These are phyloP conservation scores for Yamadazyma trypodendri DNA, from an alignment of 1,139 yeast species.

Conservation along the genomic window DNA sequence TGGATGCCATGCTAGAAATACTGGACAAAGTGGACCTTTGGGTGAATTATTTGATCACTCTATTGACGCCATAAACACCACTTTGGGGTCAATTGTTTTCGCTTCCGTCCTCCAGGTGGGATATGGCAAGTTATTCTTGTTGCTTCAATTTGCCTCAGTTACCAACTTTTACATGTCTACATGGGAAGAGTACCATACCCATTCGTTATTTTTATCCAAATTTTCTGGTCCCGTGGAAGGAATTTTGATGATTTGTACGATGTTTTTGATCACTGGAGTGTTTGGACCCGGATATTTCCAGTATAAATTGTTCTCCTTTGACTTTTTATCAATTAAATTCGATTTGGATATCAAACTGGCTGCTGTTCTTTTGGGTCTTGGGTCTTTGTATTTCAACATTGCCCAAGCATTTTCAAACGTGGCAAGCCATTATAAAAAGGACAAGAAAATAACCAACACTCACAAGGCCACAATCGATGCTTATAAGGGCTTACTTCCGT, in stretches of 20 bases:
- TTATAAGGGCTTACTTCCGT: constrained; percentile 66
- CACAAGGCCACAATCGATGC: constrained; percentile 42
- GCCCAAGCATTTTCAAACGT: constrained; percentile 74
- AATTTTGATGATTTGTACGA: constrained; percentile 58
- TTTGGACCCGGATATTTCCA: constrained; percentile 74
- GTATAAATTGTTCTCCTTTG: constrained; percentile 28
- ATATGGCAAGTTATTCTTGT: constrained; percentile 57
- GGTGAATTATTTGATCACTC: constrained; percentile 96
- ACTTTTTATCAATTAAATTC: constrained; percentile 24
- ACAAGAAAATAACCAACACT: constrained; percentile 19
- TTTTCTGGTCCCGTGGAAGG: constrained; percentile 98
- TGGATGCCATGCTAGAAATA: constrained; percentile 89
- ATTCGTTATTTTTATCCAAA: constrained; percentile 71
- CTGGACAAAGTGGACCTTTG: constrained; percentile 92
- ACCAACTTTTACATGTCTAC: constrained; percentile 86
- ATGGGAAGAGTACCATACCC: constrained; percentile 96
- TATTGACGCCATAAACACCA: constrained; percentile 86
- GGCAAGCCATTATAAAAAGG: constrained; percentile 43
- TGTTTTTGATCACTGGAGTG: constrained; percentile 62
- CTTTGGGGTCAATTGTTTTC: constrained; percentile 71
- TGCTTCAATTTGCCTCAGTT: constrained; percentile 74
- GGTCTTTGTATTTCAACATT: constrained; percentile 69
- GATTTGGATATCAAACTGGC: constrained; percentile 38
- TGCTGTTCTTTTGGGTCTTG: constrained; percentile 49
- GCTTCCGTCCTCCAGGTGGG: constrained; percentile 75